These are phyloP conservation scores for Verticillium tricorpus DNA, from an alignment of 2,329 filamentous ascomycete genomes.

Conservation along the genomic window DNA sequence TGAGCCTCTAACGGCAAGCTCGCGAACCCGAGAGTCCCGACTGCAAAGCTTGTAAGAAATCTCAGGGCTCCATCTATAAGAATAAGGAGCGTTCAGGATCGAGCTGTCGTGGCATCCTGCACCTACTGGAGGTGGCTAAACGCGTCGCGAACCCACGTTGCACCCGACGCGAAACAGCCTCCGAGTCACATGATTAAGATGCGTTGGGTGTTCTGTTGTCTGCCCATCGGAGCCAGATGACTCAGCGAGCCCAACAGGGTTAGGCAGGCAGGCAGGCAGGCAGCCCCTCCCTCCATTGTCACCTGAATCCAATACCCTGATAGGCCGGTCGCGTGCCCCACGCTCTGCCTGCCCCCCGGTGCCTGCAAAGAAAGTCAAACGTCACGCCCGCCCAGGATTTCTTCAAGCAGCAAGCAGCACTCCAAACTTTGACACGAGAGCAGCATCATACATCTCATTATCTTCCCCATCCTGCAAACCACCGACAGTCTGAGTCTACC, in stretches of 20 bases:
- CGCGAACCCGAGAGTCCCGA: neutral
- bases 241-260: neutral
- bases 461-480: neutral
- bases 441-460: neutral
- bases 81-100: neutral
- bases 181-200: constrained; percentile 8
- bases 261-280: neutral
- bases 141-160: constrained; percentile 6
- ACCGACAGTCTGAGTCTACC: neutral
- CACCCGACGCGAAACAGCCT: constrained; percentile 11
- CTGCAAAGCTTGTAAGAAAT: neutral
- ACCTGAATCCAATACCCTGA: neutral
- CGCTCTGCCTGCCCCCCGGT: neutral
- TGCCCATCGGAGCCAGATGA: neutral
- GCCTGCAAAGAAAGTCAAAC: neutral
- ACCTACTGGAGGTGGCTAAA: neutral
- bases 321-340: neutral
- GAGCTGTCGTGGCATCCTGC: neutral
- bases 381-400: neutral
- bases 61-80: neutral
- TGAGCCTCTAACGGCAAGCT: neutral
- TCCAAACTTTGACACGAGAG: neutral
- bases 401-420: neutral
- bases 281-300: neutral
- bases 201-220: too few relatives aligned